Evolutionary conservation across 495 filamentous ascomycete species (phyloP), one percentile per base, ranked within the genome.

Genomic region (Articulospora tetracladia): DNA sequence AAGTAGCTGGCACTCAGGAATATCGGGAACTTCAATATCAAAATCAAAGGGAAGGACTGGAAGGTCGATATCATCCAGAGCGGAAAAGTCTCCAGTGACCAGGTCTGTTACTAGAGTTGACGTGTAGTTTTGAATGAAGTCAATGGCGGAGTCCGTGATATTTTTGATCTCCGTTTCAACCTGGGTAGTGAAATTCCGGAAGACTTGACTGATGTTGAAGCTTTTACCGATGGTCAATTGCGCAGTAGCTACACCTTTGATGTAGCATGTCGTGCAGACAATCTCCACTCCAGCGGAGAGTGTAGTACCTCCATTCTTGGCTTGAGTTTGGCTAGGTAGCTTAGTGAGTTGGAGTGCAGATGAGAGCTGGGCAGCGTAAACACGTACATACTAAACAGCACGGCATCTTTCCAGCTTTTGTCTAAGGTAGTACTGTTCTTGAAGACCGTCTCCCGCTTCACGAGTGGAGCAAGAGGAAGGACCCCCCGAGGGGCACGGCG

Each of bases 251-350:
- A 61, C 60, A 51, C 79, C 79, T 44, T 77, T 79, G 60, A 80
- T 65, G 59, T 83, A 84, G 60, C 80, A 83, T 36, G 69, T 77
- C 20, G 71, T 73, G 66, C 80, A 82, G 12, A 66, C 71, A 47
- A 83, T 76, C 60, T 76, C 69, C 20, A 78, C 61, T 20, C 58
- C 60, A 4, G 49, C 68, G 19, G 28, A 44, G 6, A 49, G 3
- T 32, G 34, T 13, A 27, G 50, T 26, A 13, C 44, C 55, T 30
- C 57, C 30, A 39, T 10, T 39, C 24, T 46, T 3, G 12, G n/a
- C 3, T 26, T 13, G 32, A 63, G 20, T 12, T 12, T 49, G 8
- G 20, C 11, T 23, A 12, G 41, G 3, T 3, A 47, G 41, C 3
- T 17, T 19, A 7, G 20, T 47, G 7, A 47, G 17, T 17, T 19